These are phyloP conservation scores for Podospora comata DNA, from an alignment of 495 filamentous ascomycete species.

Conservation along the genomic window DNA sequence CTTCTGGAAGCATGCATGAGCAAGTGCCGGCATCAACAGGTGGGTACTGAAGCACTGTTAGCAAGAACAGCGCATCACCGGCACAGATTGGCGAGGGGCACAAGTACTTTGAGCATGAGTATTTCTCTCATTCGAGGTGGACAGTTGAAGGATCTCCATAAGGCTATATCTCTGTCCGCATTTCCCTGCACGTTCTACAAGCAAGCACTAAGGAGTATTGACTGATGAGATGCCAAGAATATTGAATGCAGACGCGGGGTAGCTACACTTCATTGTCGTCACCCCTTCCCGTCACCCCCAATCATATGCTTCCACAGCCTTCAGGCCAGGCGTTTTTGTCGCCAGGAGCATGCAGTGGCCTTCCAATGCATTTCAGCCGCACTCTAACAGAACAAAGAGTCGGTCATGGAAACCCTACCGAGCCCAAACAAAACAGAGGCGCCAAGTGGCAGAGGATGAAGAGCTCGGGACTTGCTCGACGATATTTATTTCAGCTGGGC, in stretches of 20 bases:
- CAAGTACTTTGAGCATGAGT: not conserved
- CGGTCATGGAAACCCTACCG: not conserved
- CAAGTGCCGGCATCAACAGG: not conserved
- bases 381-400: not conserved
- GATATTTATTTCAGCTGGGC: not conserved
- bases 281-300: not conserved
- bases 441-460: not conserved
- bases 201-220: not conserved
- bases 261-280: slow-evolving; percentile 4
- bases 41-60: too few species aligned
- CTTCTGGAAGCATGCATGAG: not conserved
- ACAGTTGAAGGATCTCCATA: not conserved
- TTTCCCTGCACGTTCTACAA: not conserved
- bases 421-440: not conserved
- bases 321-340: slow-evolving; percentile 1
- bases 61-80: too few species aligned
- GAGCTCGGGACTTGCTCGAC: not conserved
- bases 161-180: not conserved
- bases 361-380: not conserved
- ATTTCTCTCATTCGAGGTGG: not conserved
- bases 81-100: too few species aligned
- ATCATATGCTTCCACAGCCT: not conserved
- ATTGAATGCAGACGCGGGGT: slow-evolving; percentile 10
- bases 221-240: slow-evolving; percentile 12
- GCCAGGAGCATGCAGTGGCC: not conserved